Evolutionary conservation across 805 yeast species (phyloP).

Genomic region (Candida corydali): DNA sequence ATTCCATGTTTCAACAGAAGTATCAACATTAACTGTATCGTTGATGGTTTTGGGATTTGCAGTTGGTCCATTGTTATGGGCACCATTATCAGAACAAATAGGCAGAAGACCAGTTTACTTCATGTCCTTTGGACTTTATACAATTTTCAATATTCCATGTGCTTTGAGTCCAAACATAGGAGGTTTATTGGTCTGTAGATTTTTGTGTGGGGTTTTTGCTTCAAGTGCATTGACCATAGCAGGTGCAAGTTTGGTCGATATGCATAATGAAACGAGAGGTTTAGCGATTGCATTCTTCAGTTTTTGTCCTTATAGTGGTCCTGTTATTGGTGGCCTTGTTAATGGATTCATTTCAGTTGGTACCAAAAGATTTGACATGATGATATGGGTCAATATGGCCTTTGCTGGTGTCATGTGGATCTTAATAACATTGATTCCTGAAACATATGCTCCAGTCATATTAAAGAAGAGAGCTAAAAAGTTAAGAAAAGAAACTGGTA

Average conservation of each 20-base stretch:
- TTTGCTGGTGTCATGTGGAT: conserved; percentile 86
- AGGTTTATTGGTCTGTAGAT: conserved; percentile 74
- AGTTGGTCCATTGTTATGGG: conserved; percentile 85
- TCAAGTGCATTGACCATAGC: conserved; percentile 81
- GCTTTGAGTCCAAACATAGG: conserved; percentile 82
- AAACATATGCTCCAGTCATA: conserved; percentile 84
- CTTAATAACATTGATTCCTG: conserved; percentile 65
- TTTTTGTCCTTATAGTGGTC: conserved; percentile 91
- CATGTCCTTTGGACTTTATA: conserved; percentile 68
- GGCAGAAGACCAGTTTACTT: conserved; percentile 85
- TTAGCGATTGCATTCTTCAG: conserved; percentile 88
- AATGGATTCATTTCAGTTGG: conserved; percentile 80
- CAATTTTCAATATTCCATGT: conserved; percentile 80
- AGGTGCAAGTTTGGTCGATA: conserved; percentile 88
- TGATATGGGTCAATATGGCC: conserved; percentile 91
- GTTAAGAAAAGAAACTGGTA: conserved; percentile 76
- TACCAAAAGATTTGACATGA: conserved; percentile 62
- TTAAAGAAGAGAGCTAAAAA: conserved; percentile 60
- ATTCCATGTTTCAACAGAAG: conserved; percentile 71
- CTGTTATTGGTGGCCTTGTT: conserved; percentile 83
- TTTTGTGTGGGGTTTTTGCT: conserved; percentile 82
- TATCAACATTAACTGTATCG: conserved; percentile 74
- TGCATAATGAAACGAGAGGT: conserved; percentile 80
- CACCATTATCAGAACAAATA: conserved; percentile 79
- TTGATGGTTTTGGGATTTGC: conserved; percentile 87